phyloP scores from a whole-genome alignment of 2,329 filamentous ascomycete species.

The Xylariaceae sp. region DNA sequence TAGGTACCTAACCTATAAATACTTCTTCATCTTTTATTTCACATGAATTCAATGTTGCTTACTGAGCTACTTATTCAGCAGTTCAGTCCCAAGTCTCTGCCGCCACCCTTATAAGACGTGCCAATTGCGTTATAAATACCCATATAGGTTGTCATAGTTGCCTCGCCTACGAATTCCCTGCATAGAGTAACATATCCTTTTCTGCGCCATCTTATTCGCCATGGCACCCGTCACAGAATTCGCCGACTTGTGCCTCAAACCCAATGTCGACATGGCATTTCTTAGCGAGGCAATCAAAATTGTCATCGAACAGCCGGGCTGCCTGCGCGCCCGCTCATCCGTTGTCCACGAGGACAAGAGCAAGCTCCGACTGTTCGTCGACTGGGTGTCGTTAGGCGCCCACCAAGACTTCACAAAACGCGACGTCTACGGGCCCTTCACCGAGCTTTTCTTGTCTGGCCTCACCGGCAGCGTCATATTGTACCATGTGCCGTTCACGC shows the following conservation, averaged over 20 bases:
- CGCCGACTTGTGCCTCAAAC: conserved; percentile 19
- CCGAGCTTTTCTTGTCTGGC: neutral
- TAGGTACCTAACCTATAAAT: too few relatives aligned
- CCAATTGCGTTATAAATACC: too few relatives aligned
- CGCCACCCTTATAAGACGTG: too few relatives aligned
- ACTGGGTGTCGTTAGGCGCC: conserved; percentile 26
- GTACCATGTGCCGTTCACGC: conserved; percentile 27
- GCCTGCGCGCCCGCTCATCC: conserved; percentile 24
- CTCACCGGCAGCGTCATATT: neutral
- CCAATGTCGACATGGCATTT: conserved; percentile 7
- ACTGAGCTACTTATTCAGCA: too few relatives aligned
- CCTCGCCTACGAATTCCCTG: neutral
- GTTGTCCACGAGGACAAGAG: conserved; percentile 14
- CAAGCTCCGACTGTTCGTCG: conserved; percentile 25
- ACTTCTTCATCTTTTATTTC: too few relatives aligned
- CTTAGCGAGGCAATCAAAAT: conserved; percentile 13
- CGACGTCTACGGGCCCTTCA: conserved; percentile 20
- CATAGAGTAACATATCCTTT: neutral
- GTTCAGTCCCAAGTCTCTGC: too few relatives aligned
- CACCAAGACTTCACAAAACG: conserved; percentile 26
- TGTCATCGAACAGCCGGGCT: conserved; percentile 24
- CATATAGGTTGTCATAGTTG: too few relatives aligned
- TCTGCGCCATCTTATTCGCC: neutral
- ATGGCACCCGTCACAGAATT: conserved; percentile 35
- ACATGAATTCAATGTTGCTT: too few relatives aligned